Evolutionary conservation across 2,329 filamentous ascomycete species (phyloP).

Genomic region (Neodidymelliopsis sp.): DNA sequence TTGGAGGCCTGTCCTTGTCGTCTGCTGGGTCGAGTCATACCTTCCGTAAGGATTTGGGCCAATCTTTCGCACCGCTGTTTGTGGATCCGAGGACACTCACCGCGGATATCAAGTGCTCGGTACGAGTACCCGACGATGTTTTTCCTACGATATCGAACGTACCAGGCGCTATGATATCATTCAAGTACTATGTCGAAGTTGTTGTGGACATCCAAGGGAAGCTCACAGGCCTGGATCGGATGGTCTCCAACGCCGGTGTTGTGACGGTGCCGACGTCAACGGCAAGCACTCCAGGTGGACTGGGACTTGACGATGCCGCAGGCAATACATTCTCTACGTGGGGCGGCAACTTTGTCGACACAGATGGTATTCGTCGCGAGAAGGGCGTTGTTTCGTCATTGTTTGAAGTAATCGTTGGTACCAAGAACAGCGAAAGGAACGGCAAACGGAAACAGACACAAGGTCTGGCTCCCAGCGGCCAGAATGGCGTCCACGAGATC

Average conservation of each 20-base stretch:
- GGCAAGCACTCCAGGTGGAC: slow-evolving; percentile 48
- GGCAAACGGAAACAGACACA: slow-evolving; percentile 53
- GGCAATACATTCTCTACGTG: slow-evolving; percentile 60
- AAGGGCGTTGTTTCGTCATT: slow-evolving; percentile 89
- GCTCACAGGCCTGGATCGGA: slow-evolving; percentile 75
- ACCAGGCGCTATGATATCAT: slow-evolving; percentile 92
- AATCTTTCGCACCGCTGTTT: slow-evolving; percentile 86
- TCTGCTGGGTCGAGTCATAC: slow-evolving; percentile 86
- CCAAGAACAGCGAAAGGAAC: slow-evolving; percentile 72
- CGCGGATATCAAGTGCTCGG: slow-evolving; percentile 79
- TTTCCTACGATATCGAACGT: slow-evolving; percentile 93
- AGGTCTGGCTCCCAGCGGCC: slow-evolving; percentile 14
- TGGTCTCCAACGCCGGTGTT: slow-evolving; percentile 63
- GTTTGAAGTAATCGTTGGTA: slow-evolving; percentile 89
- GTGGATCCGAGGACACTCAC: slow-evolving; percentile 82
- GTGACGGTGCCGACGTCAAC: slow-evolving; percentile 55
- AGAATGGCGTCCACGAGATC: slow-evolving; percentile 33
- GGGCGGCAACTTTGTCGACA: slow-evolving; percentile 81
- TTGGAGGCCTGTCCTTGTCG: slow-evolving; percentile 85
- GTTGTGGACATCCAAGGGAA: slow-evolving; percentile 92
- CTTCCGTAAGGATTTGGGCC: slow-evolving; percentile 94
- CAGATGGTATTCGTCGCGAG: slow-evolving; percentile 82
- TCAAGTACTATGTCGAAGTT: slow-evolving; percentile 92
- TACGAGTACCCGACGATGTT: slow-evolving; percentile 86
- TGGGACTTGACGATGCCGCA: slow-evolving; percentile 46